phyloP scores from a whole-genome alignment of 176 grass and related monocot genomes.

The Carex pumila region DNA sequence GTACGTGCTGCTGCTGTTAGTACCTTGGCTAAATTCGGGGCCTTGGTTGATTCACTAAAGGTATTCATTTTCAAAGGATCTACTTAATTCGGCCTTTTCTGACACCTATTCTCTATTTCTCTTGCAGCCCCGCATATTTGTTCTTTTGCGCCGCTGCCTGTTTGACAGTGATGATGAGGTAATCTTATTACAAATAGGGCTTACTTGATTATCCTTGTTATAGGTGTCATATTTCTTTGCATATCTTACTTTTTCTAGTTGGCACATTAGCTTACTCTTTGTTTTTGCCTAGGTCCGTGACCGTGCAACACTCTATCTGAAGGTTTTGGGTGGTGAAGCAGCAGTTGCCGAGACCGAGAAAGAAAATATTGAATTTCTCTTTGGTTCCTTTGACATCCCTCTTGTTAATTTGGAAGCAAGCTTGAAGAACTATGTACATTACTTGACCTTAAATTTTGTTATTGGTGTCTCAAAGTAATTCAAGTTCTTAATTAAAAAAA shows the following conservation, averaged over 20 bases:
- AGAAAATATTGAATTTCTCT: conserved; percentile 84
- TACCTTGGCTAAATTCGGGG: conserved; percentile 93
- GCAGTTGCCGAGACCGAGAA: conserved; percentile 59
- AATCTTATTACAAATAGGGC: neutral
- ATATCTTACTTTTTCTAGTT: neutral
- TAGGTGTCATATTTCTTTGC: conserved; percentile 7
- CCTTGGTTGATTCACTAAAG: conserved; percentile 89
- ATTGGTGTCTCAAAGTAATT: neutral
- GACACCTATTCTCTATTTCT: conserved; percentile 21
- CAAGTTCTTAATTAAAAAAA: neutral
- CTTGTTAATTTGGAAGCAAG: conserved; percentile 86
- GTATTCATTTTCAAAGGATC: conserved; percentile 26
- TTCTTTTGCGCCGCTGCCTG: conserved; percentile 87
- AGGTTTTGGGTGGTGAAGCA: conserved; percentile 60
- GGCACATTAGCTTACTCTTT: neutral
- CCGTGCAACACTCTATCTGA: conserved; percentile 83
- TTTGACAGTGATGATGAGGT: conserved; percentile 99
- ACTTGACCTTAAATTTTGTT: conserved; percentile 5
- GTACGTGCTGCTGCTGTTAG: conserved; percentile 95
- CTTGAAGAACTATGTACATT: conserved; percentile 70
- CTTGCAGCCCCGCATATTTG: conserved; percentile 94
- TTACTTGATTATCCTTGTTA: neutral
- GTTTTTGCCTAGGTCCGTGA: conserved; percentile 61
- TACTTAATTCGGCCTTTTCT: neutral
- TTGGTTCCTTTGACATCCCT: conserved; percentile 90